Evolutionary conservation across 2,329 filamentous ascomycete species (phyloP).

Genomic region (Cladophialophora exuberans): DNA sequence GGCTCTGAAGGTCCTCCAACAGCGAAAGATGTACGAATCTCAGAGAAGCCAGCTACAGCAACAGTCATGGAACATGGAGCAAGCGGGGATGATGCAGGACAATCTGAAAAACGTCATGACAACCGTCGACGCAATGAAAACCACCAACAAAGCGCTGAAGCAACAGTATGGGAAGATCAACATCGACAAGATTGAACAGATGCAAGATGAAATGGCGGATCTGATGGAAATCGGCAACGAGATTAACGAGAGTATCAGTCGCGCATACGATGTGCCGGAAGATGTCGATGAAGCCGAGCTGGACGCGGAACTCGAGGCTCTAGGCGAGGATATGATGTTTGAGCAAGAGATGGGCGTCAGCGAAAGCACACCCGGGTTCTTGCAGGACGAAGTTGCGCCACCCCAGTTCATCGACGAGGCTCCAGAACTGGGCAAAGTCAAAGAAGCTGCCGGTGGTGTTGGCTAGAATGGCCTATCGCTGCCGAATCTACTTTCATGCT

Average conservation of each 20-base stretch:
- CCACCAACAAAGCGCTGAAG: constrained; percentile 87
- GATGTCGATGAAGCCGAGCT: constrained; percentile 96
- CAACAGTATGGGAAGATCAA: constrained; percentile 97
- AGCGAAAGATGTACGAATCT: constrained; percentile 89
- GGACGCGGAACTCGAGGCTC: constrained; percentile 91
- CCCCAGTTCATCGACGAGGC: constrained; percentile 91
- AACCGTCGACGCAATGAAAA: constrained; percentile 96
- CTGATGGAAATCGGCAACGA: constrained; percentile 94
- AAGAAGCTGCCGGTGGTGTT: constrained; percentile 61
- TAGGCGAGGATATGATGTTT: constrained; percentile 91
- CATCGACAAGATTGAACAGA: constrained; percentile 92
- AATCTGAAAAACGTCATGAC: constrained; percentile 99
- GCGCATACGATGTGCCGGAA: constrained; percentile 93
- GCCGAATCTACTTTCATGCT: neutral
- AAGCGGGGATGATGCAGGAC: constrained; percentile 97
- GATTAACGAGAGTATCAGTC: constrained; percentile 90
- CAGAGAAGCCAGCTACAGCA: constrained; percentile 92
- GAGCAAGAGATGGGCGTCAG: constrained; percentile 65
- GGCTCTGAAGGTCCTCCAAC: constrained; percentile 89
- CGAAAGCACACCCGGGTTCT: constrained; percentile 73
- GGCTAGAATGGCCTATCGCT: constrained; percentile 6
- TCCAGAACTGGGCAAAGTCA: constrained; percentile 70
- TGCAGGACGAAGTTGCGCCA: constrained; percentile 83
- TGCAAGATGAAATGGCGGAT: constrained; percentile 99
- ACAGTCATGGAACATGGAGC: constrained; percentile 99